Base-by-base conservation (phyloP, 495 filamentous ascomycete genomes). In the Chaetomidium leptoderma region DNA sequence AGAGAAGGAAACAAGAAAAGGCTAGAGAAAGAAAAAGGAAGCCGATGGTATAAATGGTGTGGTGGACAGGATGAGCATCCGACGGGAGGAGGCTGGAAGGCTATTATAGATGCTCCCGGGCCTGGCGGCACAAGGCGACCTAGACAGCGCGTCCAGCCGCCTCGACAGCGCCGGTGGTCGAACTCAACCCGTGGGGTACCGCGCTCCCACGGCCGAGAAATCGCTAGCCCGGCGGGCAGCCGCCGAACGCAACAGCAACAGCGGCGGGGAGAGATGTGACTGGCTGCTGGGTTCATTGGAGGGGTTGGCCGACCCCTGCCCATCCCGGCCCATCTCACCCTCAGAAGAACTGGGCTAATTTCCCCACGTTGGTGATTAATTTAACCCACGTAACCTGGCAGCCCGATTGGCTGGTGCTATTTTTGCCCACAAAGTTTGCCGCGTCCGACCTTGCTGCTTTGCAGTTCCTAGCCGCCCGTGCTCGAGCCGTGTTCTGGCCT, bases 21-120 rank as follows among this genome's bases (percentile, higher is more conserved):
- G 62, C 46, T 58, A 57, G 59, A 63, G 67, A 69, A 70, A 58
- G 55, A 64, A 68, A 68, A 66, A 64, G 65, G 65, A 49, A 37
- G 54, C 40, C 39, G 49, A 26, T 45, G 60, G 58, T 63, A 61
- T 66, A 64, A 62, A 57, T 54, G 47, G 43, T 40, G 26, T 23
- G 29, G 37, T 17, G 27, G 46, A 57, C 23, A 35, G 35, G 51
- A 54, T 39, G 57, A 33, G 49, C 44, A 58, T 29, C 39, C 6
- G 17, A n/a, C 3, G 24, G 23, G 35, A 40, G 29, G 50, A 45
- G 23, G 29, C 24, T 17, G 56, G 58, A 48, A 52, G 59, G 32
- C 26, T 35, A 23, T 57, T 57, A 57, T 49, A 57, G 10, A 23
- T 49, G 2, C 8, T 26, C 14, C 10, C 32, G 24, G 40, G 35